Base-by-base conservation (phyloP, 164 flowering plant genomes). In the Paratinospora sagittata region DNA sequence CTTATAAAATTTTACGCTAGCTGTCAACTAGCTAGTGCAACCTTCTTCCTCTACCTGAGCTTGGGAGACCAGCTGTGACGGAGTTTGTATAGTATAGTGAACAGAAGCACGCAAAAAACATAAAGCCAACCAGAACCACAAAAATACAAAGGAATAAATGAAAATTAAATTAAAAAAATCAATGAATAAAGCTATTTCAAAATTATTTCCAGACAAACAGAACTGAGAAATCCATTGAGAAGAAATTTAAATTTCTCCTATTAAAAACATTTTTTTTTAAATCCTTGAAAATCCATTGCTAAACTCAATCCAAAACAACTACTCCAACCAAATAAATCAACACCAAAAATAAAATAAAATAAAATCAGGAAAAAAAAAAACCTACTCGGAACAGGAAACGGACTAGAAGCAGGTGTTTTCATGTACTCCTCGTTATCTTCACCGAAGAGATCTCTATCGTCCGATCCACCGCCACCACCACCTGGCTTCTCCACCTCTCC, bases 381-480 rank as follows among this genome's bases (percentile, higher is more conserved):
- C 67, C 73, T 82, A 92, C 98, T 89, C 13, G 98, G 98, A 55
- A 92, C 81, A 1, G 84, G 76, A 64, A 63, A 84, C 41, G 88
- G 85, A 67, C 98, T 94, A 4, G 71, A 39, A 57, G 88, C 91
- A 10, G 69, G 82, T 24, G 91, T 88, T 74, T 78, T 86, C 57
- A 76, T 78, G 73, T 87, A 94, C 27, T 87, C 96, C 73, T 92
- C 97, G 73, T 90, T 88, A 79, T 95, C 98, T 66, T 92, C 83
- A 12, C 96, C 97, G 75, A 95, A 90, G 10, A 92, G 90, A 83
- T 95, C 97, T 60, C 72, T 86, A 16, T 77, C 86, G 7, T 84
- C 89, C 1, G 76, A 82, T 33, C 69, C 88, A 26, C 66, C 73
- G n/a, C 14, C 49, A 0, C 49, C 13, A 16, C 57, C n/a, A n/a